Conservation (phyloP, 2,329 filamentous ascomycete genomes). For the Aspergillus unguis region DNA sequence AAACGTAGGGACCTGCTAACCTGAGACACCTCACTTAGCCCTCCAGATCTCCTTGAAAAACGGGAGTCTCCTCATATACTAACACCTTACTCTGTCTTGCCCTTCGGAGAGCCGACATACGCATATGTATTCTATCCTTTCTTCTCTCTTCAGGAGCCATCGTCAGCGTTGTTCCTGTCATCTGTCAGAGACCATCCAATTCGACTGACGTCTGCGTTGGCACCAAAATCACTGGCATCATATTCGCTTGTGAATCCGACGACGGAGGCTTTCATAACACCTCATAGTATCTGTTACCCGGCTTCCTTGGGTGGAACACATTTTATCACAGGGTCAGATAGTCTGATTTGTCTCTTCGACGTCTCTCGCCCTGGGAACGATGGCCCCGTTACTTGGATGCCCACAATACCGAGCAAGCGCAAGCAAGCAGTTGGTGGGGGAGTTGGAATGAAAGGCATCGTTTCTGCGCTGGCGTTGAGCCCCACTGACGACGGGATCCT, state of each 20-base stretch:
- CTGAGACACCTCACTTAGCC: slow-evolving; percentile 30
- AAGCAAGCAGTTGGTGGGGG: slow-evolving; percentile 47
- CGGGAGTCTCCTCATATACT: slow-evolving; percentile 36
- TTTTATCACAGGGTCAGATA: slow-evolving; percentile 58
- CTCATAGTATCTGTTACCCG: slow-evolving; percentile 55
- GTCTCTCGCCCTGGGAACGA: slow-evolving; percentile 44
- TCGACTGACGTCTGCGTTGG: slow-evolving; percentile 54
- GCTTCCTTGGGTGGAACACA: slow-evolving; percentile 42
- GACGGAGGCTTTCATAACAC: slow-evolving; percentile 56
- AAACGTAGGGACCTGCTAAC: neutral
- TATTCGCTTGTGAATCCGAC: slow-evolving; percentile 55
- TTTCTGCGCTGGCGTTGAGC: slow-evolving; percentile 52
- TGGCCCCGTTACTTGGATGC: slow-evolving; percentile 45
- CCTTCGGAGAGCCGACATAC: slow-evolving; percentile 51
- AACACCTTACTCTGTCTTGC: slow-evolving; percentile 46
- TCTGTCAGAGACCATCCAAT: slow-evolving; percentile 56
- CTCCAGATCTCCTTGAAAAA: slow-evolving; percentile 48
- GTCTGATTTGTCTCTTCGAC: slow-evolving; percentile 56
- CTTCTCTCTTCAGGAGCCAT: slow-evolving; percentile 51
- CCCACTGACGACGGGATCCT: slow-evolving; percentile 45
- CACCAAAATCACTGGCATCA: slow-evolving; percentile 45
- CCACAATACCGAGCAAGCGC: slow-evolving; percentile 50
- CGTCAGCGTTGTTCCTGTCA: slow-evolving; percentile 50
- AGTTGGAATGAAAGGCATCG: slow-evolving; percentile 54
- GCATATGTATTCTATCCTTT: slow-evolving; percentile 54